Percentiles rank a stretch among this genome's conserved stretches.
Evolutionary conservation across 495 filamentous ascomycete species (phyloP).

Genomic region (Lentithecium fluviatile): DNA sequence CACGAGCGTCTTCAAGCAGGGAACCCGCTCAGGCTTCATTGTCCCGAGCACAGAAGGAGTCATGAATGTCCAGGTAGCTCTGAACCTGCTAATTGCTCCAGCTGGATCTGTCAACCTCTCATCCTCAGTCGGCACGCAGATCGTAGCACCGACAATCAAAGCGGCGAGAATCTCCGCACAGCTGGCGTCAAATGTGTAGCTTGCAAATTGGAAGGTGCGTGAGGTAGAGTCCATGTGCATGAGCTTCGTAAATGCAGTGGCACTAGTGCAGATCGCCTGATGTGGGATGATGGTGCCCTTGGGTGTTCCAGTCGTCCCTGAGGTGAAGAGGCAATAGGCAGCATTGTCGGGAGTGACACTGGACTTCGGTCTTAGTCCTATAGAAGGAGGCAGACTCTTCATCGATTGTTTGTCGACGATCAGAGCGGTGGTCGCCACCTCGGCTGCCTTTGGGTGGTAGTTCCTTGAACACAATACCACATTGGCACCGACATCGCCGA

Average conservation of each 20-base stretch:
- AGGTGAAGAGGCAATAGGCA: conserved; percentile 34
- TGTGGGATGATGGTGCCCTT: conserved; percentile 34
- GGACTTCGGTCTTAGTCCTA: conserved; percentile 15
- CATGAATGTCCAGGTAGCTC: conserved; percentile 36
- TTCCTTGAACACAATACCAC: conserved; percentile 46
- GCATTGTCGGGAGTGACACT: conserved; percentile 24
- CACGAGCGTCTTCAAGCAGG: conserved; percentile 25
- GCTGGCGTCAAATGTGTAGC: conserved; percentile 34
- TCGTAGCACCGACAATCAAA: conserved; percentile 40
- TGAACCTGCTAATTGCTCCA: conserved; percentile 29
- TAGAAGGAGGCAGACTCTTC: background rate
- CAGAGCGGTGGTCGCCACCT: conserved; percentile 10
- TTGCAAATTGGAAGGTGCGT: conserved; percentile 30
- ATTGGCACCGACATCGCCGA: conserved; percentile 44
- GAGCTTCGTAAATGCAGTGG: conserved; percentile 3
- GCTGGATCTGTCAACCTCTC: conserved; percentile 38
- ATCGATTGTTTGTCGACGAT: conserved; percentile 14
- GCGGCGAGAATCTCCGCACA: conserved; percentile 28
- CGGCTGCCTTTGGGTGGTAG: conserved; percentile 11
- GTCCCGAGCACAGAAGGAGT: conserved; percentile 28
- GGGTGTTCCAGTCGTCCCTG: conserved; percentile 32
- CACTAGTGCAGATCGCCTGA: conserved; percentile 23
- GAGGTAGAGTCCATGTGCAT: conserved; percentile 20
- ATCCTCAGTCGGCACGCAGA: conserved; percentile 45
- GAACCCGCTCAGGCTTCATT: conserved; percentile 22